These are phyloP conservation scores for Acrocalymma vagum DNA, from an alignment of 2,329 filamentous ascomycete species.

Conservation along the genomic window DNA sequence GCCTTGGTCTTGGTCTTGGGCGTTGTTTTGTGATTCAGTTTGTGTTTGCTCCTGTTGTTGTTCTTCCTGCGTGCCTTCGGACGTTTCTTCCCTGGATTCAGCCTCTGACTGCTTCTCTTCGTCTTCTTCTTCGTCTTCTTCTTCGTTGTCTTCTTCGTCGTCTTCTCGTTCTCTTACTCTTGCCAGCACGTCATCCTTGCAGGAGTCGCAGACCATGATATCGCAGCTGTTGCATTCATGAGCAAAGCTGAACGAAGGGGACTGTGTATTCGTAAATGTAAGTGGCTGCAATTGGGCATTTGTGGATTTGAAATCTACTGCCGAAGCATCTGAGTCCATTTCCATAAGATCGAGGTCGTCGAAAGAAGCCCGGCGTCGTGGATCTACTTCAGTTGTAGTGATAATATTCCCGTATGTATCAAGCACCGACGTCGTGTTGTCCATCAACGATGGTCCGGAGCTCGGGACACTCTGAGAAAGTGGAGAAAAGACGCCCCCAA, in stretches of 20 bases:
- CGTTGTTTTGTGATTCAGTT: no score
- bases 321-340: neutral
- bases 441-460: constrained; percentile 11
- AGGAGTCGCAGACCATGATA: constrained; percentile 31
- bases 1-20: no score
- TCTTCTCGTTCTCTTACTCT: constrained; percentile 6
- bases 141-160: neutral
- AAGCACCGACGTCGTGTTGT: constrained; percentile 15
- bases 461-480: constrained; percentile 14
- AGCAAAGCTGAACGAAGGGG: constrained; percentile 28
- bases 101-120: no score
- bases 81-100: no score
- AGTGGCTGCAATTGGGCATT: neutral
- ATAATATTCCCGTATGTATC: constrained; percentile 31
- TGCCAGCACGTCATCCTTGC: constrained; percentile 19
- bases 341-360: neutral
- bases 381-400: constrained; percentile 7
- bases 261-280: constrained; percentile 1
- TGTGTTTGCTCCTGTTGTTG: no score
- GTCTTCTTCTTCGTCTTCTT: constrained; percentile 1
- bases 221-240: constrained; percentile 32
- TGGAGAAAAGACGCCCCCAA: constrained; percentile 10
- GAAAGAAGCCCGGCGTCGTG: constrained; percentile 15
- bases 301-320: constrained; percentile 1
- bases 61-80: no score